Evolutionary conservation across 805 yeast genomes (phyloP), one percentile per base, ranked within the genome.

Genomic region (Sporopachydermia quercuum): DNA sequence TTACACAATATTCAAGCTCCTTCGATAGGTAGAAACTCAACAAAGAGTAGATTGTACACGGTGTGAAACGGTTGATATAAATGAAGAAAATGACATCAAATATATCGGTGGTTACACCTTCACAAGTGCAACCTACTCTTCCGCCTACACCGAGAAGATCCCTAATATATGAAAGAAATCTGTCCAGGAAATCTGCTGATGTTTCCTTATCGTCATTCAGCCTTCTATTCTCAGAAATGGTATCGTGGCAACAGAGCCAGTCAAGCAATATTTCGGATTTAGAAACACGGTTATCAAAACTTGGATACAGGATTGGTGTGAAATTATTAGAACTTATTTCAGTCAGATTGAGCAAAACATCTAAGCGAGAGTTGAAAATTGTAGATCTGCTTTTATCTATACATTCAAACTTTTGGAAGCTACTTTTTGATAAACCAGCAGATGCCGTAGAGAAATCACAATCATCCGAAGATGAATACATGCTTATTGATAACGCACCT

Each of bases 401-500:
- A 4, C 81, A 80, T 47, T 70, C 81, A 0, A 66, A 71, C 2
- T 66, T 85, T 14, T 85, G 94, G 94, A 69, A 65, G 43, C 61
- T 76, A 3, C 55, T 83, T 8, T 85, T 85, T 59, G 89, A 86
- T 4, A 70, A 68, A 47, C 61, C 72, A 0, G 81, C 94, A 15
- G 86, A 83, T 50, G 80, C 75, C 23, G 57, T 85, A 40, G 91
- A 85, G 47, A 76, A 76, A 52, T 70, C 78, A 3, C 81, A 80
- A 37, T 78, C 74, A 37, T 62, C 69, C 33, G 81, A 78, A 18
- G 71, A 74, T 41, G 75, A 72, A 42, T 77, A 77, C 46, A 83
- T 85, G 94, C 80, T 85, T 43, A 75, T 74, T 14, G 95, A 85
- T 54, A 73, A 77, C 49, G 55, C 65, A 11, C 95, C 95, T 4